These are phyloP conservation scores for Ophiostoma ulmi DNA, from an alignment of 2,329 filamentous ascomycete species.

Conservation along the genomic window DNA sequence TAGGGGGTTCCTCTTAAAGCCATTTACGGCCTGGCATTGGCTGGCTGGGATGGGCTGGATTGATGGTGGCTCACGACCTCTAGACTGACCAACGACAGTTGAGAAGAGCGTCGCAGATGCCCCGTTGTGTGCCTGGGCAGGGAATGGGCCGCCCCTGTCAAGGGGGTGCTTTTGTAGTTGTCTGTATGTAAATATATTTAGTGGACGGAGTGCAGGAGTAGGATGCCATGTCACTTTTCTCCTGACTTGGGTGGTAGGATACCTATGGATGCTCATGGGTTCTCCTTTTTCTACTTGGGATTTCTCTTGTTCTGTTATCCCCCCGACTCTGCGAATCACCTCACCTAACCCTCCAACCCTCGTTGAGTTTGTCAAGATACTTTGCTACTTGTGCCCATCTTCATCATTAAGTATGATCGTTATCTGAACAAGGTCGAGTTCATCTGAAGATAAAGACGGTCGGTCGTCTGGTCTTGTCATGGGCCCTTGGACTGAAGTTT, in stretches of 20 bases:
- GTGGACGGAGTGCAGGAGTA: no score
- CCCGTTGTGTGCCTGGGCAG: neutral
- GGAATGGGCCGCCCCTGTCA: slow-evolving; percentile 4
- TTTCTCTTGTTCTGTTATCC: neutral
- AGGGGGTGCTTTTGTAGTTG: neutral
- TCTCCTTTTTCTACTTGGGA: neutral
- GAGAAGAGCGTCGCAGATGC: neutral
- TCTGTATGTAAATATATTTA: no score
- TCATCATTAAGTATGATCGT: neutral
- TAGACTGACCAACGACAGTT: slow-evolving; percentile 3
- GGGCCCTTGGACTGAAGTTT: neutral
- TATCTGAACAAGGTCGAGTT: neutral
- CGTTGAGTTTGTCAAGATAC: neutral
- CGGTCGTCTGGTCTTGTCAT: neutral
- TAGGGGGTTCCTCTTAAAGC: neutral
- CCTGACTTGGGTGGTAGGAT: neutral
- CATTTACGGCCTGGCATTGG: neutral
- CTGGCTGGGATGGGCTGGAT: neutral
- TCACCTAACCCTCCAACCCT: neutral
- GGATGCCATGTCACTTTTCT: neutral
- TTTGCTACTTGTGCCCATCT: neutral
- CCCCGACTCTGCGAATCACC: neutral
- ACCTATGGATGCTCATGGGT: neutral
- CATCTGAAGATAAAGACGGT: neutral
- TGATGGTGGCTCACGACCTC: neutral